Conservation (phyloP, 306 rosid species). For the Cucumis cinereus region DNA sequence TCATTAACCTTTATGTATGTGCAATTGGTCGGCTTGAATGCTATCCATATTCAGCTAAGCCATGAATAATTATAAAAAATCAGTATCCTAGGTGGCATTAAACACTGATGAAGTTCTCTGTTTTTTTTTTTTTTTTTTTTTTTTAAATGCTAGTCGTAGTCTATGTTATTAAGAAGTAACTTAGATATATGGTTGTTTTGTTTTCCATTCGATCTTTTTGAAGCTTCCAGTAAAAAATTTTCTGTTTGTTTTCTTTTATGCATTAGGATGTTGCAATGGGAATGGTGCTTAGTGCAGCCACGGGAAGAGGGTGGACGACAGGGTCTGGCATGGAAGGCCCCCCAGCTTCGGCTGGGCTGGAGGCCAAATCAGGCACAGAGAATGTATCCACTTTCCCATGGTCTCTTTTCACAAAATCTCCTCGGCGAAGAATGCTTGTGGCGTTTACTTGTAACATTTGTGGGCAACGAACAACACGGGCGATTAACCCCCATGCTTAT, state of each 20-base stretch:
- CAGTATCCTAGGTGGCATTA: neutral
- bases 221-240: constrained; percentile 1
- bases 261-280: constrained; percentile 91
- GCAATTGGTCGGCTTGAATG: neutral
- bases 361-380: constrained; percentile 31
- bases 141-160: neutral
- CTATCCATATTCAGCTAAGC: neutral
- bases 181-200: neutral
- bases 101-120: neutral
- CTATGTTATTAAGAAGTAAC: neutral
- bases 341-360: constrained; percentile 51
- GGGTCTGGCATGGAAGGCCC: constrained; percentile 99
- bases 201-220: neutral
- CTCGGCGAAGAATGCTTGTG: constrained; percentile 85
- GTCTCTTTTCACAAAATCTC: constrained; percentile 95
- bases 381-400: constrained; percentile 90
- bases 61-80: neutral
- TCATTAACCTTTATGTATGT: neutral
- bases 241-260: neutral
- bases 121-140: neutral
- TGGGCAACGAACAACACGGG: constrained; percentile 86
- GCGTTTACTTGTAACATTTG: constrained; percentile 96
- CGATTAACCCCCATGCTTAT: constrained; percentile 93
- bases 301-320: constrained; percentile 94
- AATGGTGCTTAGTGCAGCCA: constrained; percentile 76